A percentile compares a stretch with the other conserved stretches of the same genome.
Conservation (phyloP, 371 early-diverging fungal genomes). For the Mucor mucedo region DNA sequence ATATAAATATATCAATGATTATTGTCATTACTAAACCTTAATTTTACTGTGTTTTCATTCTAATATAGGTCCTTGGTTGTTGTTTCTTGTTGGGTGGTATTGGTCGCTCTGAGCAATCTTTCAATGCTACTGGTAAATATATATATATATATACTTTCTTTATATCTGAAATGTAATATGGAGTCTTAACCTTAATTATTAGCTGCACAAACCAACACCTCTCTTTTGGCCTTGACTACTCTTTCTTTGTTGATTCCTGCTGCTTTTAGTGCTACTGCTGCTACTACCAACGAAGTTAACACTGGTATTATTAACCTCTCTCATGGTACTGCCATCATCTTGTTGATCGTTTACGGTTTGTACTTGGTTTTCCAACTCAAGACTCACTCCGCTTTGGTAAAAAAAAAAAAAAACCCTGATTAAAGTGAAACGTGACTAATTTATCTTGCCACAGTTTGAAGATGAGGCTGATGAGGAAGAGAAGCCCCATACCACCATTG, state of each 20-base stretch:
- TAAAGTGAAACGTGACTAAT: not conserved
- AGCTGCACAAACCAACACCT: conserved; percentile 79
- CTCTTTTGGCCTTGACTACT: conserved; percentile 78
- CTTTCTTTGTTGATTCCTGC: conserved; percentile 84
- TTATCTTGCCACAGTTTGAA: conserved; percentile 38
- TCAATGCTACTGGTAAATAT: conserved; percentile 45
- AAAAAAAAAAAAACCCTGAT: not conserved
- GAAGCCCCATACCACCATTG: conserved; percentile 53
- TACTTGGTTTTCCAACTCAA: conserved; percentile 81
- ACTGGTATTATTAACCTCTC: conserved; percentile 65
- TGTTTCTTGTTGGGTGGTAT: conserved; percentile 41
- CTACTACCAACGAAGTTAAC: conserved; percentile 28
- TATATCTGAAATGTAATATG: not conserved
- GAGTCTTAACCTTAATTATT: conserved; percentile 5
- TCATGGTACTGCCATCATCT: conserved; percentile 73
- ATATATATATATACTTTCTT: not conserved
- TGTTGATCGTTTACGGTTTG: conserved; percentile 71
- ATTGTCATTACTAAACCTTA: not conserved
- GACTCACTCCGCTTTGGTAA: conserved; percentile 70
- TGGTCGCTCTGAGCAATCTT: conserved; percentile 40
- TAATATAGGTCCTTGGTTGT: conserved; percentile 36
- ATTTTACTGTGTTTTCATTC: not conserved
- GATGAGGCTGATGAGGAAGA: conserved; percentile 59
- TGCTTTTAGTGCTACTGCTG: conserved; percentile 61
- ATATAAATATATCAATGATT: not conserved